Conservation (phyloP, 148 eudicot species). For the Silene uniflora region DNA sequence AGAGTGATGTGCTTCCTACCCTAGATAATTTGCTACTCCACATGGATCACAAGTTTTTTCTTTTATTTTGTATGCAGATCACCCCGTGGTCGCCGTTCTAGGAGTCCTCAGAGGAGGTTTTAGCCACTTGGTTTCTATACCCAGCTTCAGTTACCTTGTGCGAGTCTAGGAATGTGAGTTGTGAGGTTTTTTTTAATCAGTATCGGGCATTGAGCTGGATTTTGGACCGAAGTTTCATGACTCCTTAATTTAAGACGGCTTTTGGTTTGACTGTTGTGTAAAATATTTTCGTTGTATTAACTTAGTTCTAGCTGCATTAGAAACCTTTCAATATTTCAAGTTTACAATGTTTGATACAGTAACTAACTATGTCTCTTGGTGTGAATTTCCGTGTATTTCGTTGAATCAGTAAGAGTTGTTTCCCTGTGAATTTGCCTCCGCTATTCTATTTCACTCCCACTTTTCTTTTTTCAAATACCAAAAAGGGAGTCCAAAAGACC, state of each 20-base stretch:
- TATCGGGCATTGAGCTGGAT: neutral
- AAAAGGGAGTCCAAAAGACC: too few species aligned
- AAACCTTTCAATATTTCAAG: neutral
- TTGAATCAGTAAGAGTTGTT: neutral
- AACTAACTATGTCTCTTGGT: too few species aligned
- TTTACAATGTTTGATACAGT: neutral
- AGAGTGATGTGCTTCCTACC: neutral
- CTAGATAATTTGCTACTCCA: neutral
- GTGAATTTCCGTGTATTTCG: neutral
- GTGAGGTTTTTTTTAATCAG: neutral
- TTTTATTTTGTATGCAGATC: conserved; percentile 37
- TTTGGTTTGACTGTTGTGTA: conserved; percentile 11
- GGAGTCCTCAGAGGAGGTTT: conserved; percentile 74
- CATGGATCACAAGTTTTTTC: too few species aligned
- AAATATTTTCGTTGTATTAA: neutral
- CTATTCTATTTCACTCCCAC: too few species aligned
- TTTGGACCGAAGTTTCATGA: neutral
- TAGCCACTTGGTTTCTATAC: conserved; percentile 18
- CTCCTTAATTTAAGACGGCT: neutral
- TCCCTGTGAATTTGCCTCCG: neutral
- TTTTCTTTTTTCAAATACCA: too few species aligned
- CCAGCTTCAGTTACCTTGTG: conserved; percentile 20
- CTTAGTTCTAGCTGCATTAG: conserved; percentile 4
- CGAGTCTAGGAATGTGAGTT: neutral
- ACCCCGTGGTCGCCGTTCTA: conserved; percentile 62